Evolutionary conservation across 176 grass and related monocot species (phyloP).

Genomic region (Dendrocalamus sinicus): DNA sequence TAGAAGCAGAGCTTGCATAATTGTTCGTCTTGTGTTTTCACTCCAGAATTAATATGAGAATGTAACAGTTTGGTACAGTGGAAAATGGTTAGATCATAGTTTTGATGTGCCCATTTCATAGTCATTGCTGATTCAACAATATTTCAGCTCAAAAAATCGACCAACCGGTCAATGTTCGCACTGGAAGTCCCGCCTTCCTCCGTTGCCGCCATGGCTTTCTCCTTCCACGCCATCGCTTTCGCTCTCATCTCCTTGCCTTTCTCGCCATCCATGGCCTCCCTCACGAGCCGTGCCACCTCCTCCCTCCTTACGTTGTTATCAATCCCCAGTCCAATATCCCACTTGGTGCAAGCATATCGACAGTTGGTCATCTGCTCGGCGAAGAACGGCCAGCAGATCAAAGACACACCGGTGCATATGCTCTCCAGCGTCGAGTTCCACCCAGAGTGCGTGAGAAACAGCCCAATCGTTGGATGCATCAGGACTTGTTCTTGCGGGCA

Average conservation of each 20-base stretch:
- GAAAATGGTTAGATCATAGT: background rate
- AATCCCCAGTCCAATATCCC: conserved; percentile 68
- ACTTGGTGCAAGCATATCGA: conserved; percentile 48
- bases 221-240: conserved; percentile 56
- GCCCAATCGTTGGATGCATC: conserved; percentile 43
- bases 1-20: background rate
- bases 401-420: conserved; percentile 61
- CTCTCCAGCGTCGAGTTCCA: conserved; percentile 31
- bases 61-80: background rate
- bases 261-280: conserved; percentile 62
- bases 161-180: conserved; percentile 24
- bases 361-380: conserved; percentile 66
- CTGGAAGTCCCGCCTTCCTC: conserved; percentile 40
- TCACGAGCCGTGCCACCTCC: conserved; percentile 56
- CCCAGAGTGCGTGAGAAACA: conserved; percentile 23
- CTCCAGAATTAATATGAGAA: background rate
- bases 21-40: background rate
- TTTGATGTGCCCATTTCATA: background rate
- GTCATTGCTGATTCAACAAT: background rate
- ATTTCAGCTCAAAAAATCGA: conserved; percentile 36
- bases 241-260: conserved; percentile 58
- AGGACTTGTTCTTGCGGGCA: conserved; percentile 66
- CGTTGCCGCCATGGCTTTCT: conserved; percentile 47
- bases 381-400: conserved; percentile 87
- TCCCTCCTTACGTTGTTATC: conserved; percentile 57